Conservation (phyloP, 306 rosid genomes). For the Hippophae rhamnoides region DNA sequence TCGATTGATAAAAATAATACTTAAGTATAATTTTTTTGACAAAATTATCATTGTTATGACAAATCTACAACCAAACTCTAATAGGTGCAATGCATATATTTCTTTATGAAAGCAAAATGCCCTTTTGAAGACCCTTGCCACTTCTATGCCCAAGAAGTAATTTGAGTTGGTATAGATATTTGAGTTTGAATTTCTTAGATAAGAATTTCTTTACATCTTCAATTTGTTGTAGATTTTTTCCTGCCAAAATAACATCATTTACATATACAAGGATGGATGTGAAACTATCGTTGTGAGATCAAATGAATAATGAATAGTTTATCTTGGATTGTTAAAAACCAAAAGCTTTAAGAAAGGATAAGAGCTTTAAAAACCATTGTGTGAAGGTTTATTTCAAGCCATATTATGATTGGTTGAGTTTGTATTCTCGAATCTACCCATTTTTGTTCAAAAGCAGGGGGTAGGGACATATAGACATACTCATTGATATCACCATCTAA, state of each 20-base stretch:
- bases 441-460: neutral
- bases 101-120: too few species aligned
- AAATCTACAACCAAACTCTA: too few species aligned
- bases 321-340: neutral
- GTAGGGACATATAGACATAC: neutral
- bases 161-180: too few species aligned
- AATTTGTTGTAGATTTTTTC: neutral
- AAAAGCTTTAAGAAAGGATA: neutral
- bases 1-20: too few species aligned
- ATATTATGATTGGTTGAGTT: neutral
- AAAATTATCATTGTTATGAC: too few species aligned
- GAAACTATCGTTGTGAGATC: neutral
- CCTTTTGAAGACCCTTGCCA: too few species aligned
- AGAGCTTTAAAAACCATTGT: neutral
- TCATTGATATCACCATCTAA: neutral
- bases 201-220: too few species aligned
- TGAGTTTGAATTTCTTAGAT: neutral
- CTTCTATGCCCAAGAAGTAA: too few species aligned
- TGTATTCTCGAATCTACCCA: neutral
- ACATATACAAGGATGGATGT: neutral
- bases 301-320: neutral
- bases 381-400: neutral
- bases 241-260: slow-evolving; percentile 7
- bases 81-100: too few species aligned
- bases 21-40: too few species aligned